phyloP scores from a whole-genome alignment of 768 basidiomycete species.

The Ramaria rubella region DNA sequence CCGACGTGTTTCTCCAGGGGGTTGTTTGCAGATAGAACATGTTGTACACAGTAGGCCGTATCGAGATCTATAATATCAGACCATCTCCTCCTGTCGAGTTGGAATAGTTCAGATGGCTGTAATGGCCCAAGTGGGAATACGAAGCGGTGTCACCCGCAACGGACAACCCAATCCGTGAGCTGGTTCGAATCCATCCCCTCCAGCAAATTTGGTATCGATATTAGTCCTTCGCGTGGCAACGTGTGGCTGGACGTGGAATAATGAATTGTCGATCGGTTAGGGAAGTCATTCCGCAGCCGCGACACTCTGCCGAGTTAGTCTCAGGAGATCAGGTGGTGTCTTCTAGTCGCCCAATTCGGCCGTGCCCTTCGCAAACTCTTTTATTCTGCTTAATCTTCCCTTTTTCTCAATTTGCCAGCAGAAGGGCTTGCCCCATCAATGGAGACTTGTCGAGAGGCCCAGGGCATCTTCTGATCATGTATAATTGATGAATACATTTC shows the following conservation, averaged over 20 bases:
- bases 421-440: too few species aligned
- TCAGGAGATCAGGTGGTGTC: constrained; percentile 11
- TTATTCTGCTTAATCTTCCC: too few species aligned
- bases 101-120: too few species aligned
- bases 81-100: too few species aligned
- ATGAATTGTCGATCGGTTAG: constrained; percentile 4
- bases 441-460: too few species aligned
- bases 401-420: too few species aligned
- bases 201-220: constrained; percentile 9
- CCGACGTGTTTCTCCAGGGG: too few species aligned
- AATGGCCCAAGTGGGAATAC: constrained; percentile 12
- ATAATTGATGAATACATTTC: background rate
- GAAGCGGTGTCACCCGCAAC: constrained; percentile 8
- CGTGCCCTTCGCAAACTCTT: constrained; percentile 12
- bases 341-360: constrained; percentile 7
- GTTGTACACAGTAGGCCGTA: too few species aligned
- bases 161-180: constrained; percentile 2
- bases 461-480: background rate
- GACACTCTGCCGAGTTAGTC: constrained; percentile 6
- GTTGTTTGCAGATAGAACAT: too few species aligned
- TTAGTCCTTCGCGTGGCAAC: constrained; percentile 2
- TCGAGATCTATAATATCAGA: too few species aligned
- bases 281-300: constrained; percentile 13
- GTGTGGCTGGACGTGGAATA: background rate
- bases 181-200: constrained; percentile 12